Percentiles rank a stretch among this genome's conserved stretches.
These are phyloP conservation scores for Graphilbum ipis-grandicollis DNA, from an alignment of 2,329 filamentous ascomycete genomes.

Conservation along the genomic window DNA sequence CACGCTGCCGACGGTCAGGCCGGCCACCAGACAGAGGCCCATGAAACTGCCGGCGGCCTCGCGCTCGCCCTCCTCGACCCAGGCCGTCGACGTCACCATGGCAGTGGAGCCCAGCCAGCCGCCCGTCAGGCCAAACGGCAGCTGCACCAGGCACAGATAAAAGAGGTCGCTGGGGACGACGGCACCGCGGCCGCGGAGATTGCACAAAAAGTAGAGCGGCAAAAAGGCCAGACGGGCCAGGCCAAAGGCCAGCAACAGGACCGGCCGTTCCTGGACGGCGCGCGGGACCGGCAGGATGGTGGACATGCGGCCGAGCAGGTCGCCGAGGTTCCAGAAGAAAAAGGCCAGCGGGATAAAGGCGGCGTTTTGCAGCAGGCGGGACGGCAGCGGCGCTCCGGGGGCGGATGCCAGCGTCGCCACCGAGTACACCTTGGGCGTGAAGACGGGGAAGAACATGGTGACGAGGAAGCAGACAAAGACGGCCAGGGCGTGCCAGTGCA, in stretches of 20 bases:
- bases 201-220: constrained; percentile 80
- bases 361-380: constrained; percentile 47
- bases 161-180: constrained; percentile 66
- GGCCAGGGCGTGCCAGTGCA: constrained; percentile 60
- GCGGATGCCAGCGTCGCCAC: constrained; percentile 16
- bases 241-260: constrained; percentile 48
- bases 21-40: constrained; percentile 74
- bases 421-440: constrained; percentile 52
- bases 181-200: constrained; percentile 61
- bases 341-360: constrained; percentile 84
- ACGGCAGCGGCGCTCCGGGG: constrained; percentile 15
- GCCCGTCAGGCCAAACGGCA: constrained; percentile 69
- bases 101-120: constrained; percentile 74
- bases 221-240: constrained; percentile 53
- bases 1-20: constrained; percentile 70
- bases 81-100: constrained; percentile 80
- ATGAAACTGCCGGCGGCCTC: constrained; percentile 90
- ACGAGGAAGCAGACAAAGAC: constrained; percentile 67
- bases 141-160: constrained; percentile 69
- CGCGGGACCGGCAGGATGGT: constrained; percentile 34
- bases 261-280: constrained; percentile 45
- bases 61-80: constrained; percentile 66
- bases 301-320: constrained; percentile 58
- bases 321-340: constrained; percentile 84
- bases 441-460: constrained; percentile 92